phyloP scores from a whole-genome alignment of 108 stramenopile species.

The Cyclotella choctawhatcheeana region DNA sequence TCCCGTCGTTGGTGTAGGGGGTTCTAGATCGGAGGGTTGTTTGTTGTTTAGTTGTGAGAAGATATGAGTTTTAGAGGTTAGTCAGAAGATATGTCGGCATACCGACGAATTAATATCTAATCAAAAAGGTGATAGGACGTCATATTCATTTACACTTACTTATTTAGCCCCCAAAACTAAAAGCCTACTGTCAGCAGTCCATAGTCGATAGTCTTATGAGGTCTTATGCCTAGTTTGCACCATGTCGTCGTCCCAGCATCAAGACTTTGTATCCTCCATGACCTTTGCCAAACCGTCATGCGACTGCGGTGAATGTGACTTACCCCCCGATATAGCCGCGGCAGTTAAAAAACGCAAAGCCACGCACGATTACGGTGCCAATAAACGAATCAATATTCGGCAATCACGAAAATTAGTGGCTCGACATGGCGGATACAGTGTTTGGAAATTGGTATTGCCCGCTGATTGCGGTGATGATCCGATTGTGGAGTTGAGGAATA shows the following conservation, averaged over 20 bases:
- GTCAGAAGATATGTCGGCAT: too few relatives aligned
- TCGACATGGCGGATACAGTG: conserved; percentile 40
- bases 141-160: too few relatives aligned
- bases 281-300: conserved; percentile 12
- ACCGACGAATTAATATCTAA: too few relatives aligned
- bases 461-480: conserved; percentile 26
- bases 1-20: too few relatives aligned
- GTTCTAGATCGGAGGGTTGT: too few relatives aligned
- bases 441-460: conserved; percentile 62
- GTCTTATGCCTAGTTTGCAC: neutral
- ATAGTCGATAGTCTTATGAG: too few relatives aligned
- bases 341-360: conserved; percentile 25
- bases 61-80: too few relatives aligned
- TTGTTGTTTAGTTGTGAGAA: too few relatives aligned
- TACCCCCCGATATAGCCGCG: conserved; percentile 1
- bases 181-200: too few relatives aligned
- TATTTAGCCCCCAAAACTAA: too few relatives aligned
- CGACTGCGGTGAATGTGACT: conserved; percentile 17
- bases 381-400: conserved; percentile 44
- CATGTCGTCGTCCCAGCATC: neutral
- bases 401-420: conserved; percentile 62
- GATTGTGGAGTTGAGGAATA: conserved; percentile 68
- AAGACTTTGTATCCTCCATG: conserved; percentile 19
- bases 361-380: neutral
- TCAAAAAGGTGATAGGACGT: too few relatives aligned